A percentile compares a stretch with the other conserved stretches of the same genome.
These are phyloP conservation scores for Microbotryum intermedium DNA, from an alignment of 1,284 basidiomycete species.

Conservation along the genomic window DNA sequence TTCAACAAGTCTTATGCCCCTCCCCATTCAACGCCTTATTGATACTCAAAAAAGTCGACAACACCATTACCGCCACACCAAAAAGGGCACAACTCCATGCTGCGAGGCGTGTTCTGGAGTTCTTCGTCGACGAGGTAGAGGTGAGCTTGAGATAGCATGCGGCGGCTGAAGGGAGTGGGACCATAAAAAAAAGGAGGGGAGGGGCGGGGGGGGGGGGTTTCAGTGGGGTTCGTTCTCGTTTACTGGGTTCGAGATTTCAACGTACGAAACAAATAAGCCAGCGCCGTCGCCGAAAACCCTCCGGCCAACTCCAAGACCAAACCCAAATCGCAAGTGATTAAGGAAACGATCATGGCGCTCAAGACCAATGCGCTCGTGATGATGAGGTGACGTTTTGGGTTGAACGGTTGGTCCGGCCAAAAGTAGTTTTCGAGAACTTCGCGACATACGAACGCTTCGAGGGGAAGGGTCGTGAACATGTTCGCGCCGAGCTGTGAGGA, in stretches of 20 bases:
- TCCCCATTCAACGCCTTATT: conserved; percentile 12
- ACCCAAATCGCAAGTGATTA: conserved; percentile 92
- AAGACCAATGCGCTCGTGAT: conserved; percentile 81
- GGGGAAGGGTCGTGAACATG: conserved; percentile 93
- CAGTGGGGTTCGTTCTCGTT: background rate
- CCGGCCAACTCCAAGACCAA: conserved; percentile 97
- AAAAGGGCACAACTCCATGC: conserved; percentile 65
- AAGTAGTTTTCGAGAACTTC: conserved; percentile 92
- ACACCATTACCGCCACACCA: conserved; percentile 66
- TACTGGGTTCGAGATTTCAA: background rate
- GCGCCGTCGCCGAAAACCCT: conserved; percentile 82
- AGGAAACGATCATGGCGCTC: conserved; percentile 71
- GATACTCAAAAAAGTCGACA: conserved; percentile 55
- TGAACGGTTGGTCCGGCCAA: conserved; percentile 75
- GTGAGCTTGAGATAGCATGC: conserved; percentile 73
- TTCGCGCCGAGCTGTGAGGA: conserved; percentile 67
- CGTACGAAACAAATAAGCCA: conserved; percentile 69
- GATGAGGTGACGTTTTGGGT: conserved; percentile 72
- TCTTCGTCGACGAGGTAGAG: conserved; percentile 38
- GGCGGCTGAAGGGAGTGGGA: conserved; percentile 45
- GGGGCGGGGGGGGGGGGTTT: background rate
- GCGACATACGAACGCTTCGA: conserved; percentile 88
- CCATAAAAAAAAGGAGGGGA: background rate
- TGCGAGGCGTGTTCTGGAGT: conserved; percentile 57
- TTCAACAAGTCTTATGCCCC: conserved; percentile 16